These are phyloP conservation scores for Fusarium sp. DNA, from an alignment of 2,329 filamentous ascomycete genomes.

Conservation along the genomic window DNA sequence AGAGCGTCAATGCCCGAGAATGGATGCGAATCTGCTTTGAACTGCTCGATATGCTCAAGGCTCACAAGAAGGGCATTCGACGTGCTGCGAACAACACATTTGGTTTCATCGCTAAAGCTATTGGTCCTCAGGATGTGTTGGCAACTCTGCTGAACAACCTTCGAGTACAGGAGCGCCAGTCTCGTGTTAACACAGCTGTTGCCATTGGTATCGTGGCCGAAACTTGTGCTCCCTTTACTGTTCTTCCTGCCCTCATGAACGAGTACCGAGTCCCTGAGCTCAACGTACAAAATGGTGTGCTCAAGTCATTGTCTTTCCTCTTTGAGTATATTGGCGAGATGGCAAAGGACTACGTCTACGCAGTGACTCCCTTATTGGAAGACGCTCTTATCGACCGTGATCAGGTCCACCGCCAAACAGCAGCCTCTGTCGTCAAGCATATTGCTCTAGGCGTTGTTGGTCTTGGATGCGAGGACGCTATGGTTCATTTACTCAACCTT, in stretches of 20 bases:
- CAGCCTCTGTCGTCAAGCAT: conserved; percentile 96
- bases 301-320: conserved; percentile 96
- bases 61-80: conserved; percentile 99
- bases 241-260: conserved; percentile 99
- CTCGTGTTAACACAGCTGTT: conserved; percentile 97
- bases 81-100: conserved; percentile 99
- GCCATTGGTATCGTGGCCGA: conserved; percentile 99
- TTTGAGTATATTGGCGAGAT: conserved; percentile 99
- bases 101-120: conserved; percentile 99
- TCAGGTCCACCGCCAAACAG: conserved; percentile 97
- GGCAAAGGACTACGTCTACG: conserved; percentile 99
- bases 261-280: conserved; percentile 98
- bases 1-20: conserved; percentile 95
- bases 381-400: conserved; percentile 98
- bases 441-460: conserved; percentile 98
- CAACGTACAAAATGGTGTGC: conserved; percentile 98
- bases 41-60: conserved; percentile 98
- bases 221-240: conserved; percentile 97
- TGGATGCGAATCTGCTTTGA: conserved; percentile 99
- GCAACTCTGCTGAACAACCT: conserved; percentile 97
- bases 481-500: conserved; percentile 96
- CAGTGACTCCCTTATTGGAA: conserved; percentile 93
- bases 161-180: conserved; percentile 96
- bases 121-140: conserved; percentile 96
- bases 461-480: conserved; percentile 96